Conservation (phyloP, 2,329 filamentous ascomycete species). For the Ophiostoma ulmi region DNA sequence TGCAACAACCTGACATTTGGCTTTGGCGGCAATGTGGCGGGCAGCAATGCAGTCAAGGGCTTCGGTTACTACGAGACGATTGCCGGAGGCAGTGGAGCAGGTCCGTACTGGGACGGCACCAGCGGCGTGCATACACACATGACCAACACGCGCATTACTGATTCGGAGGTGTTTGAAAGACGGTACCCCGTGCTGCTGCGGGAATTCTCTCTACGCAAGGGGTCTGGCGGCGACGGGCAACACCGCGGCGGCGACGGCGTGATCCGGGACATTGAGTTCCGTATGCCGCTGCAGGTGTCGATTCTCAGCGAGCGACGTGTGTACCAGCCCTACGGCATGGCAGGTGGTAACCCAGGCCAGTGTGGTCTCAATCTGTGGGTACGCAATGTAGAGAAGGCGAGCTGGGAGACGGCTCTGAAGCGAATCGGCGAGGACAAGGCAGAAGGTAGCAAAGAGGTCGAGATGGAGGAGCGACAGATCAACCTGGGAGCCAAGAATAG, state of each 20-base stretch:
- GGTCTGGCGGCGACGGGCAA: constrained; percentile 32
- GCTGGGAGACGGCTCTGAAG: constrained; percentile 44
- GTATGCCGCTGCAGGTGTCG: constrained; percentile 65
- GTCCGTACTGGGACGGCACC: constrained; percentile 31
- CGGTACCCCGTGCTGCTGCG: constrained; percentile 35
- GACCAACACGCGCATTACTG: constrained; percentile 34
- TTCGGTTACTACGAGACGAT: constrained; percentile 60
- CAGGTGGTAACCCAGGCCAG: constrained; percentile 71
- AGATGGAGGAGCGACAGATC: constrained; percentile 37
- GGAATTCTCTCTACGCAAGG: constrained; percentile 31
- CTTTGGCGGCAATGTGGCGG: constrained; percentile 62
- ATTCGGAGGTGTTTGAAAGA: constrained; percentile 35
- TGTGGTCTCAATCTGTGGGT: constrained; percentile 88
- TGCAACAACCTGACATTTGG: constrained; percentile 84
- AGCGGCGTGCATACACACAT: constrained; percentile 32
- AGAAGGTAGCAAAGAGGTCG: neutral
- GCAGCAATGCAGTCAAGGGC: constrained; percentile 57
- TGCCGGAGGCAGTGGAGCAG: constrained; percentile 35
- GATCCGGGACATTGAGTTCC: constrained; percentile 35
- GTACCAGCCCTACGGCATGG: constrained; percentile 73
- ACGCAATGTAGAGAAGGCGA: constrained; percentile 58
- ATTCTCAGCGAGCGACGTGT: constrained; percentile 75
- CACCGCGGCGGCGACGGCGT: constrained; percentile 36
- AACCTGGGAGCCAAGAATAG: constrained; percentile 77
- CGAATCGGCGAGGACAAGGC: constrained; percentile 30